phyloP scores from a whole-genome alignment of 2,329 filamentous ascomycete genomes.

The Talaromyces marneffei region DNA sequence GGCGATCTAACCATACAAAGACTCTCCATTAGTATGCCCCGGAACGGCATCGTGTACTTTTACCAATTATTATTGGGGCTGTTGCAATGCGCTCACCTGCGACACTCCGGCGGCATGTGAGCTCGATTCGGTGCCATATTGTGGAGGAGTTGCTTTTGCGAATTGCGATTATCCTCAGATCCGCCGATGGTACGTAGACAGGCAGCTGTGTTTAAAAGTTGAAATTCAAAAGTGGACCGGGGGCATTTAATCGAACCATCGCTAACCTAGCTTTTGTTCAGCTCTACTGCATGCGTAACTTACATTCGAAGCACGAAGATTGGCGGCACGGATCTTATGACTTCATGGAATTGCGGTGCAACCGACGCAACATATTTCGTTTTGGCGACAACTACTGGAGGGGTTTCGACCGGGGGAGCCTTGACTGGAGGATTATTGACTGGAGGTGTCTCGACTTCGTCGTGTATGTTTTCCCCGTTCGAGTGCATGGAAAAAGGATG shows the following conservation, averaged over 20 bases:
- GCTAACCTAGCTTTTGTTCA: background rate
- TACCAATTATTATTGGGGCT: constrained; percentile 5
- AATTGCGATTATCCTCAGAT: constrained; percentile 4
- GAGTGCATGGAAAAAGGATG: background rate
- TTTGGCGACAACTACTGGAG: background rate
- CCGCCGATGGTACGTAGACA: background rate
- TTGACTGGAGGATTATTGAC: too few relatives aligned
- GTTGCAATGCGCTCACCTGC: background rate
- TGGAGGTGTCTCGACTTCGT: background rate
- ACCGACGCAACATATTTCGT: background rate
- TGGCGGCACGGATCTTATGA: background rate
- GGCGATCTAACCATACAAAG: background rate
- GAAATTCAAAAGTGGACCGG: background rate
- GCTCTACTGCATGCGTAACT: constrained; percentile 1
- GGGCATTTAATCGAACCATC: background rate
- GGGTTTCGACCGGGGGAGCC: too few relatives aligned
- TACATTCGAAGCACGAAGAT: background rate
- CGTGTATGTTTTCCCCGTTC: background rate
- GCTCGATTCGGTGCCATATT: background rate
- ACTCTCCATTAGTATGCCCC: constrained; percentile 3
- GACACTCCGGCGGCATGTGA: background rate
- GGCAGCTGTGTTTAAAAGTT: background rate
- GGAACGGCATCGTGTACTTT: constrained; percentile 1
- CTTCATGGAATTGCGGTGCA: constrained; percentile 6
- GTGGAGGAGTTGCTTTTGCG: background rate